A percentile compares a stretch with the other conserved stretches of the same genome.
phyloP scores from a whole-genome alignment of 495 filamentous ascomycete species.

The Usnea hakonensis region DNA sequence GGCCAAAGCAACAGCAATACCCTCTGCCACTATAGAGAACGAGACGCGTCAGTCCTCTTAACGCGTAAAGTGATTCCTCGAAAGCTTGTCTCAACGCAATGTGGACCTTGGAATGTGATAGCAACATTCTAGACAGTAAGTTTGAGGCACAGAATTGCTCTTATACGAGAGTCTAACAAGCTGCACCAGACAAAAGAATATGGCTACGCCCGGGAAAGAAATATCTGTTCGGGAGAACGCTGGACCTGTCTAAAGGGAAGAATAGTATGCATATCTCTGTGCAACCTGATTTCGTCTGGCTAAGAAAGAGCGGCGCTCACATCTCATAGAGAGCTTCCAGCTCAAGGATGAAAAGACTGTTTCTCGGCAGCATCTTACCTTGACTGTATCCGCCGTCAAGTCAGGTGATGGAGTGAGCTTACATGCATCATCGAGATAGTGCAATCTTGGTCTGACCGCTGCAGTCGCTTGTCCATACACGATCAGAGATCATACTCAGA shows the following conservation, averaged over 20 bases:
- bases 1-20: neutral
- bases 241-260: slow-evolving; percentile 37
- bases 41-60: neutral
- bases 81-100: slow-evolving; percentile 8
- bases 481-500: slow-evolving; percentile 56
- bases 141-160: neutral
- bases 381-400: slow-evolving; percentile 58
- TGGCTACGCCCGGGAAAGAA: slow-evolving; percentile 78
- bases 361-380: slow-evolving; percentile 81
- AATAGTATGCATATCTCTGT: slow-evolving; percentile 14
- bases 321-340: slow-evolving; percentile 40
- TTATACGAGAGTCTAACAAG: neutral
- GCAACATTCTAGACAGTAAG: slow-evolving; percentile 18
- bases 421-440: neutral
- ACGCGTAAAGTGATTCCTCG: neutral
- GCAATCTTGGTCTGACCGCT: neutral
- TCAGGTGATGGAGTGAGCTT: slow-evolving; percentile 61
- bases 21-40: neutral
- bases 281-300: neutral
- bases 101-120: slow-evolving; percentile 27
- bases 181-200: slow-evolving; percentile 53
- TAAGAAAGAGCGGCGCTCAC: slow-evolving; percentile 10
- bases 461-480: slow-evolving; percentile 45
- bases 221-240: slow-evolving; percentile 67
- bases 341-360: slow-evolving; percentile 61